Evolutionary conservation across 352 stramenopile genomes (phyloP).

Genomic region (Phytophthora pisi): DNA sequence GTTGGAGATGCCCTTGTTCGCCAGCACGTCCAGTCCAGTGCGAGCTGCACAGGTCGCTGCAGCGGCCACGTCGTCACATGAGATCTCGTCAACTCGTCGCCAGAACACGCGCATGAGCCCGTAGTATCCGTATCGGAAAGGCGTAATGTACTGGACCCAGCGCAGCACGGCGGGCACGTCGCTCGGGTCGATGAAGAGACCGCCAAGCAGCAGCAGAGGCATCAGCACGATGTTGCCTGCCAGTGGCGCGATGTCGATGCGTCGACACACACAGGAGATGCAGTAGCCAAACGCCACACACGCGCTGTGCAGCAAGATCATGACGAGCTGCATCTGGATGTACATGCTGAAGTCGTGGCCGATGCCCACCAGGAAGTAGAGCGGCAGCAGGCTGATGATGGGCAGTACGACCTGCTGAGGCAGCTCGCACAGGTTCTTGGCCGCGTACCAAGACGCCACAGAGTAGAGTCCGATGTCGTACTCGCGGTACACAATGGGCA

Average conservation of each 20-base stretch:
- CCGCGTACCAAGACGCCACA: slow-evolving; percentile 49
- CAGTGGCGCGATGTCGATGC: slow-evolving; percentile 49
- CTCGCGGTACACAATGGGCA: slow-evolving; percentile 59
- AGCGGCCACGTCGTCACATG: slow-evolving; percentile 32
- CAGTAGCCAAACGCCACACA: slow-evolving; percentile 54
- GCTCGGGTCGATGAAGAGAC: slow-evolving; percentile 50
- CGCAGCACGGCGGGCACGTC: slow-evolving; percentile 43
- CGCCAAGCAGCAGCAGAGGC: slow-evolving; percentile 54
- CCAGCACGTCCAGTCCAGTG: slow-evolving; percentile 40
- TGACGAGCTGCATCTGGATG: slow-evolving; percentile 46
- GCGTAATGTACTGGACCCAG: slow-evolving; percentile 61
- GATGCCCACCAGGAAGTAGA: slow-evolving; percentile 60
- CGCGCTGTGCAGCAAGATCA: slow-evolving; percentile 47
- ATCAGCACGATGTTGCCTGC: slow-evolving; percentile 44
- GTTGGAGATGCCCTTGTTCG: slow-evolving; percentile 39
- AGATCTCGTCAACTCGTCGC: slow-evolving; percentile 39
- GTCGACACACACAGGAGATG: slow-evolving; percentile 47
- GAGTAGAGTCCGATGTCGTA: slow-evolving; percentile 54
- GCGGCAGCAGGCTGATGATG: slow-evolving; percentile 44
- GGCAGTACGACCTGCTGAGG: slow-evolving; percentile 53
- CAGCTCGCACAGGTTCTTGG: slow-evolving; percentile 67
- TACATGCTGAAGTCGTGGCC: slow-evolving; percentile 44
- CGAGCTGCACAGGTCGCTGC: slow-evolving; percentile 28
- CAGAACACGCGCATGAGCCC: slow-evolving; percentile 57
- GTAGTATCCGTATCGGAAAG: slow-evolving; percentile 58